Percentiles rank a stretch among this genome's conserved stretches.
Evolutionary conservation across 805 yeast genomes (phyloP).

Genomic region (Wickerhamiella slavikovae): DNA sequence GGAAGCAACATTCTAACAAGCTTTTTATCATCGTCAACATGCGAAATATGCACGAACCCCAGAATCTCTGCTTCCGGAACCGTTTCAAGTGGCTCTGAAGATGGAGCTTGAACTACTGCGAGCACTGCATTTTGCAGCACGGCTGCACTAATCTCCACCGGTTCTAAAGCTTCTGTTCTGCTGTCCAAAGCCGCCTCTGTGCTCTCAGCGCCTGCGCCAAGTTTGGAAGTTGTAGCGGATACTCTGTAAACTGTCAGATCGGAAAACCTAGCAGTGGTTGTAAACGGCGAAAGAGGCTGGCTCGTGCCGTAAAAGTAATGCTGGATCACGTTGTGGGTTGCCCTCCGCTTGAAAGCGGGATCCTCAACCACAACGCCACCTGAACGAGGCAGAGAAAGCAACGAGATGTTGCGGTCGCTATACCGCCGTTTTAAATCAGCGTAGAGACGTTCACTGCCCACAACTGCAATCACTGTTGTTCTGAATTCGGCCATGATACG

Average conservation of each 20-base stretch:
- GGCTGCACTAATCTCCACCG: conserved; percentile 18
- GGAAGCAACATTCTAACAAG: conserved; percentile 61
- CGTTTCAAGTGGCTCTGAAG: conserved; percentile 26
- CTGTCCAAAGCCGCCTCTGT: neutral
- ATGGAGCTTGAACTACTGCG: conserved; percentile 36
- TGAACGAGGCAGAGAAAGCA: conserved; percentile 46
- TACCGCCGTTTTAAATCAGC: conserved; percentile 36
- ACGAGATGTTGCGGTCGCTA: conserved; percentile 15
- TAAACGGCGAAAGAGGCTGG: conserved; percentile 59
- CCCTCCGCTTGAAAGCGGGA: conserved; percentile 38
- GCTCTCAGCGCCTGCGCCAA: neutral
- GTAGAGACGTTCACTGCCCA: conserved; percentile 55
- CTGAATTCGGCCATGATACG: conserved; percentile 38
- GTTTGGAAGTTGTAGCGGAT: neutral
- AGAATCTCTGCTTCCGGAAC: conserved; percentile 36
- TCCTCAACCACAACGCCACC: conserved; percentile 64
- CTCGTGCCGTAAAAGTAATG: conserved; percentile 78
- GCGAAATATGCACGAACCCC: conserved; percentile 57
- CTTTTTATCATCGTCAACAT: conserved; percentile 54
- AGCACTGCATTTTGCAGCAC: conserved; percentile 54
- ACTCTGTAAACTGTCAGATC: conserved; percentile 33
- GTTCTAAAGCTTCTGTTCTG: conserved; percentile 10
- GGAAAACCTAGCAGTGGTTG: conserved; percentile 48
- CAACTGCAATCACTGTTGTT: conserved; percentile 38
- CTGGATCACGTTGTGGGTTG: conserved; percentile 57